A percentile compares a stretch with the other conserved stretches of the same genome.
Evolutionary conservation across 2,329 filamentous ascomycete species (phyloP).

Genomic region (Mariannaea sp.): DNA sequence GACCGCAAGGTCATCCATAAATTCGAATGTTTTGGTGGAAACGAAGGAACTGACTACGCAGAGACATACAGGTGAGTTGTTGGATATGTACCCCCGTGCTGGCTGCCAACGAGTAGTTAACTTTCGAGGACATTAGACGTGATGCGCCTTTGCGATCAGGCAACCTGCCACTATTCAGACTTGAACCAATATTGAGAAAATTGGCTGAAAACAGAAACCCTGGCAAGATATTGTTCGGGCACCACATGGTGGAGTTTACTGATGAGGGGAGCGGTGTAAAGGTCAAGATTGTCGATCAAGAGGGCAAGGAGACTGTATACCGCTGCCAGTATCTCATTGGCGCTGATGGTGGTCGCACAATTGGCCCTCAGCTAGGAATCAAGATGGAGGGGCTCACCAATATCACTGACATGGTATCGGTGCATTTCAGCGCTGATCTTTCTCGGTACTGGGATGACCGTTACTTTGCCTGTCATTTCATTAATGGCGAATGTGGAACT

Average conservation of each 20-base stretch:
- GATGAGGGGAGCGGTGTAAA: not conserved
- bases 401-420: not conserved
- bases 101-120: not conserved
- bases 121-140: not conserved
- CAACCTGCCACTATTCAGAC: not conserved
- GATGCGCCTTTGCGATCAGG: not conserved
- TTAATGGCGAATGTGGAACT: not conserved
- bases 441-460: slow-evolving; percentile 1
- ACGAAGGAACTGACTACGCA: no score
- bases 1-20: not conserved
- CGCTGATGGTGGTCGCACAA: not conserved
- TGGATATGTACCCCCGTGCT: no score
- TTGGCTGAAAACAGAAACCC: not conserved
- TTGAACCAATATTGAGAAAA: not conserved
- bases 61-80: no score
- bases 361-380: not conserved
- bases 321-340: not conserved
- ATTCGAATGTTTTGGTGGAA: no score
- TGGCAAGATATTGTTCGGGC: not conserved
- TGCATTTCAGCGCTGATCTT: not conserved
- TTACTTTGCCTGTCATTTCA: not conserved
- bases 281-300: not conserved
- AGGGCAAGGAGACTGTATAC: not conserved
- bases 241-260: not conserved
- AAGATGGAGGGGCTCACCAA: not conserved